Conservation (phyloP, 164 flowering plant genomes). For the Tetracentron sinense region DNA sequence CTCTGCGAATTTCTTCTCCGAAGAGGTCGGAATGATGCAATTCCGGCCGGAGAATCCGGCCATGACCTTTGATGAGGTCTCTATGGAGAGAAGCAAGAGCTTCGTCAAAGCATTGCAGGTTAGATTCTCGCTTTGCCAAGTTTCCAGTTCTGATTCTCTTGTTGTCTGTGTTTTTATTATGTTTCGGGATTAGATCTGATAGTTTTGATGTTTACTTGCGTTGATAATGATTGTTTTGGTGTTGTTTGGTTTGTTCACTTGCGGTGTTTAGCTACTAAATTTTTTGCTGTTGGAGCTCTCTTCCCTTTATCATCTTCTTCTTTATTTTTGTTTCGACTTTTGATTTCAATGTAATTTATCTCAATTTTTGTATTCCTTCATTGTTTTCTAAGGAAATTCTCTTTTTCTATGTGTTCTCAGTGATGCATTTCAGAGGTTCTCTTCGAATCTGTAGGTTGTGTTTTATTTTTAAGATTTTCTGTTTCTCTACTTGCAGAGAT, state of each 20-base stretch:
- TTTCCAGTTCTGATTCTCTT: background rate
- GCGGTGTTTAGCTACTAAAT: background rate
- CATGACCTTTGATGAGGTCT: slow-evolving; percentile 84
- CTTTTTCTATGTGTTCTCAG: background rate
- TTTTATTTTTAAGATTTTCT: too few species aligned
- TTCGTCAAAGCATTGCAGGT: slow-evolving; percentile 87
- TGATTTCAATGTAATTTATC: too few species aligned
- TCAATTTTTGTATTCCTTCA: background rate
- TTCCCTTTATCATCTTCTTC: background rate
- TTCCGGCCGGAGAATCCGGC: slow-evolving; percentile 31
- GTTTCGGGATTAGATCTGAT: slow-evolving; percentile 14
- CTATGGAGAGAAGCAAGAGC: slow-evolving; percentile 86
- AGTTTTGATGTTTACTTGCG: background rate
- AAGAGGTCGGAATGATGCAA: slow-evolving; percentile 35
- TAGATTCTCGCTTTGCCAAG: background rate
- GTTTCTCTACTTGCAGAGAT: too few species aligned
- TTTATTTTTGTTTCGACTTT: background rate
- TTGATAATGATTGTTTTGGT: background rate
- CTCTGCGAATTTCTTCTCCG: background rate
- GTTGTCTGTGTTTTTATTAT: background rate
- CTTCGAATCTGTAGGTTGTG: background rate
- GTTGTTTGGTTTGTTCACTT: background rate
- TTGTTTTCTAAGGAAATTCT: background rate
- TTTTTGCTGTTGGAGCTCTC: background rate
- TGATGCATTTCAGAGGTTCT: background rate